Conservation (phyloP, 1,284 basidiomycete species). For the Microbotryum scabiosae region DNA sequence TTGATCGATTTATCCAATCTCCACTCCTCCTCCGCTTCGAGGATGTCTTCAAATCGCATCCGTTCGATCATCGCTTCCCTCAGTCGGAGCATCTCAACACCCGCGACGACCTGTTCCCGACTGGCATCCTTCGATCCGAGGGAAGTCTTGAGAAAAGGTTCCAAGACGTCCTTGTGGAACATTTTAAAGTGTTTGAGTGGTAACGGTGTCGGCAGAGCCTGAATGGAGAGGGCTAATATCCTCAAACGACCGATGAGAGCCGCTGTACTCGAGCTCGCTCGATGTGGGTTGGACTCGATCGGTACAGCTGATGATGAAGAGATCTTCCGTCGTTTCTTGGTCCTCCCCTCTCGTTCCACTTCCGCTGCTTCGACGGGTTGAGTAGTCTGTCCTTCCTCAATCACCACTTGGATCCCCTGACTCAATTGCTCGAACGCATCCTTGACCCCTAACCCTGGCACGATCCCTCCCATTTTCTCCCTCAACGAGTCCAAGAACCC, state of each 20-base stretch:
- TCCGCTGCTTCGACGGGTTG: too few relatives aligned
- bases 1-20: constrained; percentile 1
- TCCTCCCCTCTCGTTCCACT: too few relatives aligned
- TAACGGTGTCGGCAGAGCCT: background rate
- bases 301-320: too few relatives aligned
- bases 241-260: background rate
- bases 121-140: background rate
- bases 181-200: background rate
- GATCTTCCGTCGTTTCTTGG: constrained; percentile 8
- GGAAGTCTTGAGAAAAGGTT: background rate
- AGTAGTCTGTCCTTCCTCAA: too few relatives aligned
- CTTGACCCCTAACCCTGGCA: too few relatives aligned
- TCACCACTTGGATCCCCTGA: too few relatives aligned
- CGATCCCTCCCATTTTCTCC: too few relatives aligned
- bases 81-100: constrained; percentile 12
- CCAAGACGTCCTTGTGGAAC: background rate
- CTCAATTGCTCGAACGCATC: too few relatives aligned
- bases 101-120: background rate
- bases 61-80: constrained; percentile 13
- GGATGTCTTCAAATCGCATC: background rate
- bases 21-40: constrained; percentile 4
- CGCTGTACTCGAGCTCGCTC: too few relatives aligned
- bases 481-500: too few relatives aligned
- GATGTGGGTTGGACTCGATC: background rate
- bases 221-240: background rate